Base-by-base conservation (phyloP, 257 asterid species). In the Parsonsia alboflavescens region DNA sequence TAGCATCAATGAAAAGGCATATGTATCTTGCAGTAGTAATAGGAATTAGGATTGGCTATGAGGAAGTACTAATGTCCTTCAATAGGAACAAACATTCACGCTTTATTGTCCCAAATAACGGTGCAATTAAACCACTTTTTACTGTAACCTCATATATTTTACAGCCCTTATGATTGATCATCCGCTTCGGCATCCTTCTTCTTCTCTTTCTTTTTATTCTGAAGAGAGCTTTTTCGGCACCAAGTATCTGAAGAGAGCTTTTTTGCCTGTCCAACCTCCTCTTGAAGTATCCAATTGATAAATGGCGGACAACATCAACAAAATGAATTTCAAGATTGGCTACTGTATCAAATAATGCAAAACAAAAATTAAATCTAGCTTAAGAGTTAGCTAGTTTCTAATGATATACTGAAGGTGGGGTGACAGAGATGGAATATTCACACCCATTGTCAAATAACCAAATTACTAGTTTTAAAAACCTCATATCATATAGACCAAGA, bases 181-280 rank as follows among this genome's bases (percentile, higher is more conserved):
- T n/a, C n/a, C n/a, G n/a, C n/a, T n/a, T n/a, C n/a, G n/a, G n/a
- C n/a, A n/a, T n/a, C n/a, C n/a, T n/a, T n/a, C n/a, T n/a, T n/a
- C n/a, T n/a, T n/a, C n/a, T n/a, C n/a, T n/a, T n/a, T n/a, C n/a
- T n/a, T n/a, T n/a, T n/a, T n/a, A n/a, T n/a, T 80, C 98, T 84
- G 72, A 92, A 92, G 61, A 92, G 89, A 49, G 98, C 98, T 83
- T 92, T 92, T 73, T 92, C 97, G 1, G 97, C 98, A 74, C 98
- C 98, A 72, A 92, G 98, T 36, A 92, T 92, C 84, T 92, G 98
- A 63, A 92, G 93, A 0, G 97, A 19, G 86, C 49, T 80, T 92
- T n/a, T n/a, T n/a, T n/a, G n/a, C n/a, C n/a, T n/a, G n/a, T n/a
- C n/a, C 97, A 15, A 86, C 85, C 82, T 92, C 98, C 70, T 90